A percentile compares a stretch with the other conserved stretches of the same genome.
phyloP scores from a whole-genome alignment of 1,284 basidiomycete genomes.

The Ustilago trichophora region DNA sequence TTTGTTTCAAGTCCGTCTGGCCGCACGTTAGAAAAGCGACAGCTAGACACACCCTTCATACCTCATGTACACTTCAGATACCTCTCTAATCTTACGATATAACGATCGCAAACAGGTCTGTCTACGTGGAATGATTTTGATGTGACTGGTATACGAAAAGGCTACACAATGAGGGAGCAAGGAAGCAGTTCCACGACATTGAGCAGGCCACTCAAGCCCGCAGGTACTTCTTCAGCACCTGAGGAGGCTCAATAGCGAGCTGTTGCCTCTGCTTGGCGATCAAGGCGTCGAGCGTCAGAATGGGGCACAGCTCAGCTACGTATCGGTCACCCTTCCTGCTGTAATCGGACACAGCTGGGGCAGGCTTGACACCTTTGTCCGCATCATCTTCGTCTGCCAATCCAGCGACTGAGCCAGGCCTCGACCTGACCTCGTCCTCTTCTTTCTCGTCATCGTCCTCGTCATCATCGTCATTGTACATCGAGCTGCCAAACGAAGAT shows the following conservation, averaged over 20 bases:
- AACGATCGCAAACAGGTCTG: too few relatives aligned
- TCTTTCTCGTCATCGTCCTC: constrained; percentile 32
- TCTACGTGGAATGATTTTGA: too few relatives aligned
- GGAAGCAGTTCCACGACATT: too few relatives aligned
- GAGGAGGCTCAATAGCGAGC: constrained; percentile 31
- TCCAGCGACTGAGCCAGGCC: constrained; percentile 40
- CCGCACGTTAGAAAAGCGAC: too few relatives aligned
- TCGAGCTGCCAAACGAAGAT: constrained; percentile 44
- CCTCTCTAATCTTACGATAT: too few relatives aligned
- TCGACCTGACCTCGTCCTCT: constrained; percentile 33
- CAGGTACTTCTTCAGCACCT: constrained; percentile 17
- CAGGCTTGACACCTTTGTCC: constrained; percentile 40
- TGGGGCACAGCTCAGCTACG: constrained; percentile 33
- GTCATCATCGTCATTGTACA: constrained; percentile 18
- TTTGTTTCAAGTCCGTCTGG: too few relatives aligned
- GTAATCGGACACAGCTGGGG: constrained; percentile 51
- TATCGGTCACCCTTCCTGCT: constrained; percentile 47
- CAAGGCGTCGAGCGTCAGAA: constrained; percentile 32
- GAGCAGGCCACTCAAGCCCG: too few relatives aligned
- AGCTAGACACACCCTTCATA: too few relatives aligned
- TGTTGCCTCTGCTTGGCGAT: constrained; percentile 16
- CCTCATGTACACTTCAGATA: too few relatives aligned
- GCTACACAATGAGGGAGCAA: too few relatives aligned
- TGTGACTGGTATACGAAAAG: too few relatives aligned
- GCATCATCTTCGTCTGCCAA: constrained; percentile 16